A percentile compares a stretch with the other conserved stretches of the same genome.
Conservation (phyloP, 2,329 filamentous ascomycete species). For the Zymoseptoria ardabiliae region DNA sequence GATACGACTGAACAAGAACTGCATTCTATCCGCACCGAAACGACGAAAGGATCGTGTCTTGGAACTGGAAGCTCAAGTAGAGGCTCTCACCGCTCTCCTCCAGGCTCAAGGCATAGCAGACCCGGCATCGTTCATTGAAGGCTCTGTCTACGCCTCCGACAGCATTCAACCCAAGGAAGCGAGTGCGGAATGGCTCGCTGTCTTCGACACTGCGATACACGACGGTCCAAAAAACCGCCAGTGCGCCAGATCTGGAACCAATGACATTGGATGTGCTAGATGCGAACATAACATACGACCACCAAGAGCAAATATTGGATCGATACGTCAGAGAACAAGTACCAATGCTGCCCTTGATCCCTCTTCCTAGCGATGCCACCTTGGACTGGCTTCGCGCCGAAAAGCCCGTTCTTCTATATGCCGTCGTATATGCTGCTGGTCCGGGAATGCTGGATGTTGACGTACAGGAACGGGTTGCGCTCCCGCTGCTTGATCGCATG, state of each 20-base stretch:
- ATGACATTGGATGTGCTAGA: constrained; percentile 17
- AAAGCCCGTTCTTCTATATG: constrained; percentile 48
- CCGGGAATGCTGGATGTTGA: constrained; percentile 43
- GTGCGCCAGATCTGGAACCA: constrained; percentile 3
- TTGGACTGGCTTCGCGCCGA: constrained; percentile 11
- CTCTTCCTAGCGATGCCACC: constrained; percentile 6
- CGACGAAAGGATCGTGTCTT: constrained; percentile 20
- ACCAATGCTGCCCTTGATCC: constrained; percentile 17
- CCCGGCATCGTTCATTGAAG: not conserved
- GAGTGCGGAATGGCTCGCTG: too few relatives aligned
- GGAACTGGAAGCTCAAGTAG: constrained; percentile 27
- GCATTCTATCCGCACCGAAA: constrained; percentile 20
- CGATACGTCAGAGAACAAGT: constrained; percentile 16
- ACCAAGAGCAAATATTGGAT: constrained; percentile 15
- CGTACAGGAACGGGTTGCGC: constrained; percentile 55
- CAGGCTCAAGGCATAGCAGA: constrained; percentile 19
- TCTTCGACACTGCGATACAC: too few relatives aligned
- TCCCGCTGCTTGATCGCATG: constrained; percentile 51
- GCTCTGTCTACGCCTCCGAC: not conserved
- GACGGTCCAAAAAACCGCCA: not conserved
- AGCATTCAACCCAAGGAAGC: constrained; percentile 2
- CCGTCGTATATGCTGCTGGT: constrained; percentile 49
- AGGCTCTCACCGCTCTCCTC: constrained; percentile 22
- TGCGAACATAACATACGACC: constrained; percentile 3
- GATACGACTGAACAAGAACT: constrained; percentile 22